Evolutionary conservation across 192 early-diverging fungal species (phyloP).

Genomic region (Entomortierella lignicola): DNA sequence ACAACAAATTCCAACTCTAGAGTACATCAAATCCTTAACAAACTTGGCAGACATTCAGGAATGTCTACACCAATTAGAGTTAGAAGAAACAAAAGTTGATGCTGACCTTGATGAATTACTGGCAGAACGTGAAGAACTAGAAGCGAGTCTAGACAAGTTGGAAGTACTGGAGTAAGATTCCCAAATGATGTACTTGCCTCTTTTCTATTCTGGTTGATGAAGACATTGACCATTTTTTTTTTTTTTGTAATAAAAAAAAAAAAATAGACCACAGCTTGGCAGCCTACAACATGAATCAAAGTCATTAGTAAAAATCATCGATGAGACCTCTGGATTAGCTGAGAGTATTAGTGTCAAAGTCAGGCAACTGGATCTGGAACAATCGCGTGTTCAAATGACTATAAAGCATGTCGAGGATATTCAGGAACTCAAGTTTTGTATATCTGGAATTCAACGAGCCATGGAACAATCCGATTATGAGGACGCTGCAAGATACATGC

Average conservation of each 20-base stretch:
- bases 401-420: conserved; percentile 80
- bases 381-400: conserved; percentile 76
- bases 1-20: conserved; percentile 10
- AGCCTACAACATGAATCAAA: conserved; percentile 60
- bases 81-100: conserved; percentile 74
- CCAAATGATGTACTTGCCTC: too few species aligned
- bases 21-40: conserved; percentile 63
- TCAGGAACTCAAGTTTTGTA: conserved; percentile 78
- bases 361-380: conserved; percentile 84
- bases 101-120: conserved; percentile 67
- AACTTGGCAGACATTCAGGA: conserved; percentile 72
- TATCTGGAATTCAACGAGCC: conserved; percentile 71
- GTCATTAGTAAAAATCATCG: conserved; percentile 64
- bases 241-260: too few species aligned
- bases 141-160: conserved; percentile 63
- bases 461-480: conserved; percentile 73
- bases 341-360: conserved; percentile 89
- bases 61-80: conserved; percentile 66
- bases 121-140: conserved; percentile 56
- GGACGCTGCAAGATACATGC: conserved; percentile 71
- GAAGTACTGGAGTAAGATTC: conserved; percentile 62
- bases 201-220: too few species aligned
- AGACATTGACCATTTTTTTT: too few species aligned
- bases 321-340: conserved; percentile 76
- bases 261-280: conserved; percentile 64